phyloP scores from a whole-genome alignment of 192 early-diverging fungal species.

The Diversispora eburnea region DNA sequence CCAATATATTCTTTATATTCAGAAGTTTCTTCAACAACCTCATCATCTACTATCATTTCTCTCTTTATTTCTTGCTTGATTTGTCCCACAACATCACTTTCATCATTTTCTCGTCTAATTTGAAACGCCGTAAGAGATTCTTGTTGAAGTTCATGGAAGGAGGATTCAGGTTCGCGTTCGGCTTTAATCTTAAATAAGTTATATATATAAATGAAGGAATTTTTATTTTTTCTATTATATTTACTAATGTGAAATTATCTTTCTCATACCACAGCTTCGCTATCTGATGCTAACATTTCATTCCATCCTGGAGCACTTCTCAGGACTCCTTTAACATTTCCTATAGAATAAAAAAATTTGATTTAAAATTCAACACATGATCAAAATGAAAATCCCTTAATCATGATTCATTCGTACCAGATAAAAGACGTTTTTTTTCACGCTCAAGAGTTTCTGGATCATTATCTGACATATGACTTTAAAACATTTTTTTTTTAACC shows the following conservation, averaged over 20 bases:
- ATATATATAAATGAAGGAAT: too few species aligned
- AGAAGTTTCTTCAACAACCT: too few species aligned
- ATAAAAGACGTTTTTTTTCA: neutral
- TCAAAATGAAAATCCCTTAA: neutral
- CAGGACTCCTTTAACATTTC: neutral
- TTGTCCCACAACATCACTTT: too few species aligned
- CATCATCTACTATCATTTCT: too few species aligned
- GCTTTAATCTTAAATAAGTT: too few species aligned
- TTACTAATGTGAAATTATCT: neutral
- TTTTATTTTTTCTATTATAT: neutral
- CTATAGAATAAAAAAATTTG: neutral
- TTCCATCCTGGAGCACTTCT: slow-evolving; percentile 24
- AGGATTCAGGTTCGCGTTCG: too few species aligned
- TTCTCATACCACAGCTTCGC: slow-evolving; percentile 21
- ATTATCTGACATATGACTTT: neutral
- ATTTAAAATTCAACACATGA: neutral
- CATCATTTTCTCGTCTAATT: too few species aligned
- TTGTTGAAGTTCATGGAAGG: too few species aligned
- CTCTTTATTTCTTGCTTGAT: too few species aligned
- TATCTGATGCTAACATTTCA: slow-evolving; percentile 24
- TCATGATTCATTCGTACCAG: neutral
- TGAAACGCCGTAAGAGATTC: too few species aligned
- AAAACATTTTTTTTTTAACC: too few species aligned
- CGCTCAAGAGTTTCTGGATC: neutral
- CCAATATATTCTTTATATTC: too few species aligned